Percentiles rank a stretch among this genome's conserved stretches.
Evolutionary conservation across 139 green algal species (phyloP).

Genomic region (Chlamydomonas asymmetrica): DNA sequence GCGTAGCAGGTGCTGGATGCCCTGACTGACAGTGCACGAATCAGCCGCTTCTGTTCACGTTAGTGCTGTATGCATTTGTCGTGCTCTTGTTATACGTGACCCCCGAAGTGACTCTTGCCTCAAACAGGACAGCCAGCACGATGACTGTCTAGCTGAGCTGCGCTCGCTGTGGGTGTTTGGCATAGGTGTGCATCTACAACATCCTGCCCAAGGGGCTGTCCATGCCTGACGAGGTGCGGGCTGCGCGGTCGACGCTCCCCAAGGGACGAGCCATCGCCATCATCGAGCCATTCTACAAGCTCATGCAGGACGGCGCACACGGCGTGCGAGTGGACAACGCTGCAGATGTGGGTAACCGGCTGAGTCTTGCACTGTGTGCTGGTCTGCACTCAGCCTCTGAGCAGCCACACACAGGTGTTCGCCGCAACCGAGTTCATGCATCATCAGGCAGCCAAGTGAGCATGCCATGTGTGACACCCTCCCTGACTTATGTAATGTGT

Average conservation of each 20-base stretch:
- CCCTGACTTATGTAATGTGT: too few species aligned
- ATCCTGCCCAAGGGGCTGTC: neutral
- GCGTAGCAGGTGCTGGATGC: neutral
- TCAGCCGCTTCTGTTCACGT: neutral
- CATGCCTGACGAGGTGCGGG: neutral
- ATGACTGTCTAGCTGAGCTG: neutral
- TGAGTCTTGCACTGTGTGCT: too few species aligned
- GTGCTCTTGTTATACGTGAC: neutral
- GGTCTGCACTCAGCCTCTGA: too few species aligned
- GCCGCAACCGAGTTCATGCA: too few species aligned
- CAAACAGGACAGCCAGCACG: neutral
- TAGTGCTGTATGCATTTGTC: neutral
- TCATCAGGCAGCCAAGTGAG: too few species aligned
- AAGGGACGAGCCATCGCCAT: slow-evolving; percentile 30
- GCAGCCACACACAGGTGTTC: too few species aligned
- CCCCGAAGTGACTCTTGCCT: neutral
- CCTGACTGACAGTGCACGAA: too few species aligned
- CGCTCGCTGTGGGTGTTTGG: neutral
- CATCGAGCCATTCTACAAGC: slow-evolving; percentile 50
- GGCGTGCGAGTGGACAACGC: slow-evolving; percentile 50
- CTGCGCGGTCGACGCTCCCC: slow-evolving; percentile 7
- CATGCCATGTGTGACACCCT: too few species aligned
- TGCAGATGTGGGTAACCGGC: slow-evolving; percentile 24
- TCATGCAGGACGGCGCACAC: slow-evolving; percentile 29
- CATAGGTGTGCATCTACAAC: slow-evolving; percentile 34